These are phyloP conservation scores for Cladochytrium replicatum DNA, from an alignment of 192 early-diverging fungal species.

Conservation along the genomic window DNA sequence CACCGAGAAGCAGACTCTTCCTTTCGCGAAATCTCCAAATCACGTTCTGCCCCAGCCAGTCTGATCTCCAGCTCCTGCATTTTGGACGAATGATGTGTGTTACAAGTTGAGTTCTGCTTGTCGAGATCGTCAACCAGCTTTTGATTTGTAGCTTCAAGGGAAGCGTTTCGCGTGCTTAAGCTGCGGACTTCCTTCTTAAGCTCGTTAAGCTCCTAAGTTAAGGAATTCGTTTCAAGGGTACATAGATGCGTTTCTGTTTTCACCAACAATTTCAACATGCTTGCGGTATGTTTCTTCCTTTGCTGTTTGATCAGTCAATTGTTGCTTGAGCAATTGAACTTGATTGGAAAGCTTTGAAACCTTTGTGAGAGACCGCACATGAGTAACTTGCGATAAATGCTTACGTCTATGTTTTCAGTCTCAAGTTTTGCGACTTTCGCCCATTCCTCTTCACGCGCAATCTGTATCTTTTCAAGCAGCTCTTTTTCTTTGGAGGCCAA, in stretches of 20 bases:
- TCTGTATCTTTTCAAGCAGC: constrained; percentile 20
- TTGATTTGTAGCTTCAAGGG: background rate
- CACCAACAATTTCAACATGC: background rate
- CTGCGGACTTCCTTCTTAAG: constrained; percentile 3
- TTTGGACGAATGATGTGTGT: background rate
- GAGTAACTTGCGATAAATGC: background rate
- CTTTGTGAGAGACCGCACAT: background rate
- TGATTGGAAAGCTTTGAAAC: constrained; percentile 25
- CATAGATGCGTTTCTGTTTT: no score
- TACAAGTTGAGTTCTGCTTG: background rate
- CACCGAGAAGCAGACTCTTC: background rate
- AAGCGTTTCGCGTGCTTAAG: background rate
- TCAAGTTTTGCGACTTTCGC: constrained; percentile 18
- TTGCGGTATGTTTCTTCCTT: background rate
- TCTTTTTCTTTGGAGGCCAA: constrained; percentile 25
- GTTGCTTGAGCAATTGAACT: constrained; percentile 12
- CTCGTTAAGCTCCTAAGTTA: constrained; percentile 1
- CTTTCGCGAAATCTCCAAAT: no score
- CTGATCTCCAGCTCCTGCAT: background rate
- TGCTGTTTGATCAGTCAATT: constrained; percentile 3
- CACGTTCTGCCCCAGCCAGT: background rate
- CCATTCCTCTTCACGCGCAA: constrained; percentile 36
- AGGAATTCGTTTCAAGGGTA: no score
- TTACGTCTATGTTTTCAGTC: constrained; percentile 25
- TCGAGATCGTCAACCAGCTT: background rate